phyloP scores from a whole-genome alignment of 805 yeast species.

The Candida ulmi region DNA sequence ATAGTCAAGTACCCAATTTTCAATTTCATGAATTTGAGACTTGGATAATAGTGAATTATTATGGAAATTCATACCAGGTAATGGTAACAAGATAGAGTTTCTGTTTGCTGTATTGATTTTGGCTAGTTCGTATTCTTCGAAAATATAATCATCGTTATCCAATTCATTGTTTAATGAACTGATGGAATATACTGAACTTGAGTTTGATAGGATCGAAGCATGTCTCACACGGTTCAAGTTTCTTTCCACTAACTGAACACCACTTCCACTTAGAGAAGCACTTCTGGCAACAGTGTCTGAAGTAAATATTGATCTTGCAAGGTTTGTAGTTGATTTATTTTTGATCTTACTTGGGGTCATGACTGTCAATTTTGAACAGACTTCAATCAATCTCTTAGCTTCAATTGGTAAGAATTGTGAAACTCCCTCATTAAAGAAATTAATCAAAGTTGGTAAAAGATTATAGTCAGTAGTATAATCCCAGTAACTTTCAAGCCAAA shows the following conservation, averaged over 20 bases:
- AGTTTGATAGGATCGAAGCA: conserved; percentile 31
- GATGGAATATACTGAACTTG: conserved; percentile 26
- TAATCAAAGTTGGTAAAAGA: conserved; percentile 62
- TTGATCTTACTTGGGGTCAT: conserved; percentile 44
- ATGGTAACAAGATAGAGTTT: conserved; percentile 29
- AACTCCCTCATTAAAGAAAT: conserved; percentile 77
- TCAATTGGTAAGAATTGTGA: conserved; percentile 58
- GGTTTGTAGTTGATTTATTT: conserved; percentile 9
- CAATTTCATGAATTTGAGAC: conserved; percentile 30
- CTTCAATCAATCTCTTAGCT: conserved; percentile 52
- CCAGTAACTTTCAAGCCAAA: conserved; percentile 94
- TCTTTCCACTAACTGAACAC: conserved; percentile 47
- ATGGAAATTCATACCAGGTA: conserved; percentile 20
- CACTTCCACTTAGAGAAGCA: not conserved
- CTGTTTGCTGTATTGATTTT: conserved; percentile 36
- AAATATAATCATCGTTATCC: conserved; percentile 38
- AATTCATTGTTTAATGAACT: conserved; percentile 23
- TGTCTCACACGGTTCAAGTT: conserved; percentile 30
- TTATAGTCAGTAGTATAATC: conserved; percentile 53
- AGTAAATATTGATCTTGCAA: conserved; percentile 3
- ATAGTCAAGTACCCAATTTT: conserved; percentile 45
- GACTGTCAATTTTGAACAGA: conserved; percentile 55
- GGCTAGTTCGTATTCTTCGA: conserved; percentile 54
- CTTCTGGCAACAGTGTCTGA: conserved; percentile 9
- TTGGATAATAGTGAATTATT: conserved; percentile 18